Percentiles rank a stretch among this genome's conserved stretches.
Conservation (phyloP, 2,329 filamentous ascomycete genomes). For the Pleurostoma richardsiae region DNA sequence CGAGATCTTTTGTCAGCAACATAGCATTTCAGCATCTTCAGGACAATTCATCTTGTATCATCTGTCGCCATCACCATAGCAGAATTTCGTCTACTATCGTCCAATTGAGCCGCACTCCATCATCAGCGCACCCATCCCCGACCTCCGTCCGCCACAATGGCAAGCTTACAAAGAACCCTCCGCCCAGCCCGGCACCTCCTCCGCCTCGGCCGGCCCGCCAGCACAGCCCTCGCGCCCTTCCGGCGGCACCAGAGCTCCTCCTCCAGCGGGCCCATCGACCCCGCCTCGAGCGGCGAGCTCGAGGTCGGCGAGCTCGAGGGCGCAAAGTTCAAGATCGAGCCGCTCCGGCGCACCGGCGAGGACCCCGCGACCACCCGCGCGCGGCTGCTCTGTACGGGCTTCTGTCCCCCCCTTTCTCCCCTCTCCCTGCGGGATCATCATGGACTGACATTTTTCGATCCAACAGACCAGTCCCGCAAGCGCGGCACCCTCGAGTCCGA, state of each 20-base stretch:
- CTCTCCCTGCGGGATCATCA: background rate
- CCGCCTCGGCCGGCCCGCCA: constrained; percentile 3
- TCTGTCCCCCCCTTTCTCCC: constrained; percentile 2
- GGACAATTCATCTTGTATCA: no score
- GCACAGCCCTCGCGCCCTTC: constrained; percentile 3
- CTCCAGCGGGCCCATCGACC: constrained; percentile 14
- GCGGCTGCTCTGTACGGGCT: constrained; percentile 63
- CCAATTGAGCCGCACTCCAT: no score
- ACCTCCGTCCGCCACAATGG: constrained; percentile 2
- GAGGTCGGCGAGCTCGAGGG: constrained; percentile 84
- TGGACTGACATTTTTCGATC: constrained; percentile 2
- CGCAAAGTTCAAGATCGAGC: constrained; percentile 81
- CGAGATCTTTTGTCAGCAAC: no score
- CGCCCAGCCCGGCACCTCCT: constrained; percentile 12
- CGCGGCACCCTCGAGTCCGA: constrained; percentile 94
- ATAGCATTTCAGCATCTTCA: no score
- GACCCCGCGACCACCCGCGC: constrained; percentile 82
- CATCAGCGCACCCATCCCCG: no score
- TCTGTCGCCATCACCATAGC: no score
- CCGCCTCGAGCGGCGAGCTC: constrained; percentile 49
- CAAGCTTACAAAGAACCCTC: constrained; percentile 5
- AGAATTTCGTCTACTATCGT: no score
- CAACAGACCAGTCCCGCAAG: constrained; percentile 88
- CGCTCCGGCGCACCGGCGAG: constrained; percentile 79
- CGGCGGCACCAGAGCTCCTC: constrained; percentile 7